phyloP scores from a whole-genome alignment of 2,329 filamentous ascomycete genomes.

The Lecanicillium sp. region DNA sequence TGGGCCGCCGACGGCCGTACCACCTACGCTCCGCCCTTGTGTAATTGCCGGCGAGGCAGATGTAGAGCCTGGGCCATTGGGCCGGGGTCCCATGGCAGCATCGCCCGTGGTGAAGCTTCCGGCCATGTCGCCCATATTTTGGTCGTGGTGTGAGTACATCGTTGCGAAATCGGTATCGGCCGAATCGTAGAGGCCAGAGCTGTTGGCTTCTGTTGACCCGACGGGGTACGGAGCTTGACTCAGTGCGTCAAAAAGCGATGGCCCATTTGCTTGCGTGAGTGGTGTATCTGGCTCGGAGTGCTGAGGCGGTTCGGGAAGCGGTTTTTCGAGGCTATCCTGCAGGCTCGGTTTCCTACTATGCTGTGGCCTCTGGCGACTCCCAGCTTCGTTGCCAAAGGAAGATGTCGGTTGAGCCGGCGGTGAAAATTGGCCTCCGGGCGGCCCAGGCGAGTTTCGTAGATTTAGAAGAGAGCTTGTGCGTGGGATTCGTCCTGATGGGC shows the following conservation, averaged over 20 bases:
- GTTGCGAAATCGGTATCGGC: not conserved
- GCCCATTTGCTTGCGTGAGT: not conserved
- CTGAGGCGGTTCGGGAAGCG: slow-evolving; percentile 43
- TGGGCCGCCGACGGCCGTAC: slow-evolving; percentile 29
- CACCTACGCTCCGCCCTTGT: slow-evolving; percentile 21
- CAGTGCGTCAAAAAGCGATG: too few relatives aligned
- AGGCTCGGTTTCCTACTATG: slow-evolving; percentile 48
- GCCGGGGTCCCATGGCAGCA: not conserved
- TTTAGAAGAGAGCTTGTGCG: slow-evolving; percentile 6
- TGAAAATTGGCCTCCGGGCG: slow-evolving; percentile 6
- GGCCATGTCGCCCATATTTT: not conserved
- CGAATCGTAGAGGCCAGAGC: slow-evolving; percentile 1
- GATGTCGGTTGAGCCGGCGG: slow-evolving; percentile 9
- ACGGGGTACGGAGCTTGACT: not conserved
- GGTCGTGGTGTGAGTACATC: slow-evolving; percentile 7
- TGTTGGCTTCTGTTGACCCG: slow-evolving; percentile 1
- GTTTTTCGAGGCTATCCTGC: slow-evolving; percentile 49
- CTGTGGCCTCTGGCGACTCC: slow-evolving; percentile 18
- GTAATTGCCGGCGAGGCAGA: slow-evolving; percentile 46
- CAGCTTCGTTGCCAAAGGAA: slow-evolving; percentile 1
- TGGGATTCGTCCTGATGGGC: slow-evolving; percentile 1
- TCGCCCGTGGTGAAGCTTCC: slow-evolving; percentile 3
- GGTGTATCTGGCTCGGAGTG: slow-evolving; percentile 6
- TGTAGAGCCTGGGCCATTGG: slow-evolving; percentile 43
- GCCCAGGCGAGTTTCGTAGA: slow-evolving; percentile 3